Base-by-base conservation (phyloP, 1,139 yeast species). In the Hemisphaericaspora subhashii region DNA sequence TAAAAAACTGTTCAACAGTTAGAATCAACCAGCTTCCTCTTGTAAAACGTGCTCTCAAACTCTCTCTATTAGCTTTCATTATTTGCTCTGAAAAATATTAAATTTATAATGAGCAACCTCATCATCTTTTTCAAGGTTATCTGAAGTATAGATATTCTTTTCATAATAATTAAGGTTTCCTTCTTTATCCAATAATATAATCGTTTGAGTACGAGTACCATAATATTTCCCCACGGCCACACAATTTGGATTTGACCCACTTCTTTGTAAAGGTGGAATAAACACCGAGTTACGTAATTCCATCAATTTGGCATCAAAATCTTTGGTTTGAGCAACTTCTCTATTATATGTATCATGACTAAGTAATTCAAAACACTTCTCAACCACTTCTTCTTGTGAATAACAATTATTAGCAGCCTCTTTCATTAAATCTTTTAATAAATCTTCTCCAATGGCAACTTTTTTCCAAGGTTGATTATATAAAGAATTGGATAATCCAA, bases 171-270 rank as follows among this genome's bases (percentile, higher is more conserved):
- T 60, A 33, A 72, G 50, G 13, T 46, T 43, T 2, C 85, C 83
- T 5, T 58, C 41, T 27, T 68, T 71, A 49, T 74, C 77, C 9
- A 87, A 71, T 15, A 88, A 54, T 5, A 90, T 71, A 1, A 89
- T 77, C 0, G 96, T 88, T 54, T 89, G 96, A 0, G 97, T 87
- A 39, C 98, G 66, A 0, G 98, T 92, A 0, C 97, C 98, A 53
- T 90, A 92, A 51, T 70, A 79, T 20, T 64, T 60, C 0, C 86
- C 86, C 18, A 56, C 48, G 2, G 59, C 53, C 4, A 32, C 21
- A 27, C 39, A 39, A n/a, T 21, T 52, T 25, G 37, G 36, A 10
- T 41, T 42, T 30, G 47, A 39, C 15, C 43, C 48, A 24, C 46
- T 31, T 5, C 68, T 57, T 23, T 58, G 54, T 30, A 79, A 44